Base-by-base conservation (phyloP, 371 early-diverging fungal genomes). In the Sporodiniella umbellata region DNA sequence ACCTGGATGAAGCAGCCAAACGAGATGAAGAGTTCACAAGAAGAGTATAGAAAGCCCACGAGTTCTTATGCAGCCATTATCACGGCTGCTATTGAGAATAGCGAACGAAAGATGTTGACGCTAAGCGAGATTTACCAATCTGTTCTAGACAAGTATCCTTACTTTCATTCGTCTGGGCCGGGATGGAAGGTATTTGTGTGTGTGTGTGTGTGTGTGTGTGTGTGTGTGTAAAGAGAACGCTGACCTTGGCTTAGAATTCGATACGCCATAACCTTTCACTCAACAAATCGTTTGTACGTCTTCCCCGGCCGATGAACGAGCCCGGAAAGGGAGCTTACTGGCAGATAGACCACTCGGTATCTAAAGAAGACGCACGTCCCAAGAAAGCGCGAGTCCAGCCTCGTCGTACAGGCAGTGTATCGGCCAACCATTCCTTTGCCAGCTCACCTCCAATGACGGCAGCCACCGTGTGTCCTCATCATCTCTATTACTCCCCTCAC, bases 261-360 rank as follows among this genome's bases (percentile, higher is more conserved):
- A 93, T 98, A 44, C 86, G 99, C 24, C 99, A 99, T 74, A 98
- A 98, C 62, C 80, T 99, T 21, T 93, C 95, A 5, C 74, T 98
- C 25, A 98, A 97, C 68, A 92, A 91, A 60, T 76, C 85, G 30
- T 98, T 98, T 66, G 79, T 90, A 51, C 86, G 92, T 40, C 85
- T 93, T 2, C 94, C 96, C 17, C 80, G 96, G 42, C 87, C 91
- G 2, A 72, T 82, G 53, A 84, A 89, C 56, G 92, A 94, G 62
- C 90, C 90, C 6, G 99, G 99, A 21, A 99, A 99, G 64, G 99
- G 98, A 12, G 81, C 92, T n/a, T 96, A 88, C 63, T 97, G 98
- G 99, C 83, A 85, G 6, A 70, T 90, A 2, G 87, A 90, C 55
- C 48, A 60, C 28, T 52, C 54, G 42, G 61, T 64, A 7, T 17